Conservation (phyloP, 371 early-diverging fungal genomes). For the Mucor irregularis region DNA sequence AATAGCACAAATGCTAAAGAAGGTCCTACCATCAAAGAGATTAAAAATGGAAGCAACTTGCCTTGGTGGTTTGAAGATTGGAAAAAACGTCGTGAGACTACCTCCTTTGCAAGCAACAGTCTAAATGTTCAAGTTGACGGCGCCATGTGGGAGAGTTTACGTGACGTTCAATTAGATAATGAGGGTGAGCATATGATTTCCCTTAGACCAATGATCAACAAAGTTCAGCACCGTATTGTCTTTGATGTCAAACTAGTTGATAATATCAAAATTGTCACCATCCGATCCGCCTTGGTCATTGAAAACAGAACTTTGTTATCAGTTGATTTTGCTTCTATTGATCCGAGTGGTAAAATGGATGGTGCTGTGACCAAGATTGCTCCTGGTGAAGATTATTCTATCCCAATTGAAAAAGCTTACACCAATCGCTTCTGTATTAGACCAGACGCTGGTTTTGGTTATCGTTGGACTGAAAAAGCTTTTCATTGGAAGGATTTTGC, state of each 20-base stretch:
- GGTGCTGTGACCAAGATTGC: constrained; percentile 51
- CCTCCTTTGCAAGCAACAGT: constrained; percentile 55
- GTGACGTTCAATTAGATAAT: constrained; percentile 83
- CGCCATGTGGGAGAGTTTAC: constrained; percentile 89
- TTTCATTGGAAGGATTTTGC: constrained; percentile 74
- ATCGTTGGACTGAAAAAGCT: constrained; percentile 68
- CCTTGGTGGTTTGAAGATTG: constrained; percentile 97
- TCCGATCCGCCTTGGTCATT: constrained; percentile 83
- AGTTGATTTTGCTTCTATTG: constrained; percentile 81
- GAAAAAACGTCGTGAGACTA: constrained; percentile 80
- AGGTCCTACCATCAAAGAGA: constrained; percentile 66
- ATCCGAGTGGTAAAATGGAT: constrained; percentile 58
- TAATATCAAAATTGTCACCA: constrained; percentile 90
- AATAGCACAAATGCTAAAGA: constrained; percentile 58
- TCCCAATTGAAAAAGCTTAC: constrained; percentile 87
- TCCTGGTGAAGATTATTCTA: constrained; percentile 81
- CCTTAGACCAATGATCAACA: constrained; percentile 77
- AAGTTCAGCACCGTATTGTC: constrained; percentile 81
- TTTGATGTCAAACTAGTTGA: constrained; percentile 84
- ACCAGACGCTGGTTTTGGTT: constrained; percentile 85
- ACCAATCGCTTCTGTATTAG: constrained; percentile 76
- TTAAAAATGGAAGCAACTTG: constrained; percentile 73
- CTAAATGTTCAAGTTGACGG: constrained; percentile 86
- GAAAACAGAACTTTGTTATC: constrained; percentile 80
- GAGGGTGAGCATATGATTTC: constrained; percentile 80